Conservation (phyloP, 164 flowering plant genomes). For the Macadamia integrifolia region DNA sequence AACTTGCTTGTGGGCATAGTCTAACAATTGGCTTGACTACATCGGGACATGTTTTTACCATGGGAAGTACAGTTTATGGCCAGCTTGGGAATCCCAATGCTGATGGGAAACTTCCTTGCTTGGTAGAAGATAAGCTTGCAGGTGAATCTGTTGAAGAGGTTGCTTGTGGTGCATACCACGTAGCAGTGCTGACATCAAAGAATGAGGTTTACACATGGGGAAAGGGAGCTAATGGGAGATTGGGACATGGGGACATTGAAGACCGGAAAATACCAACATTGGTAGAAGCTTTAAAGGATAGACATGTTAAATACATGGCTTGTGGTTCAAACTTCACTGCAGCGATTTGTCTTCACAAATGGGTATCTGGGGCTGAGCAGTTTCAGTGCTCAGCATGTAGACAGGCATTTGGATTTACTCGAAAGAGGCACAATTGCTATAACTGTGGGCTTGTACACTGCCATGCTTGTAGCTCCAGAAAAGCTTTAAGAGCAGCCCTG, state of each 20-base stretch:
- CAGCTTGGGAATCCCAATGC: conserved; percentile 35
- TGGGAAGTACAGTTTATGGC: conserved; percentile 40
- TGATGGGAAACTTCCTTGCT: conserved; percentile 36
- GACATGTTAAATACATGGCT: conserved; percentile 66
- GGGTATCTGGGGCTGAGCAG: conserved; percentile 80
- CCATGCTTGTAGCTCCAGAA: conserved; percentile 79
- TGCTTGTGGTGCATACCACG: conserved; percentile 77
- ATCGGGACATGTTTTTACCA: conserved; percentile 33
- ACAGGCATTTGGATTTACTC: conserved; percentile 77
- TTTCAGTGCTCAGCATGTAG: conserved; percentile 75
- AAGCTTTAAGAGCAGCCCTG: conserved; percentile 64
- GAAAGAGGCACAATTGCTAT: conserved; percentile 78
- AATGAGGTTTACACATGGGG: conserved; percentile 88
- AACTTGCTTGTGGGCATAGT: conserved; percentile 39
- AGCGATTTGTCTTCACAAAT: conserved; percentile 71
- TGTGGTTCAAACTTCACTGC: conserved; percentile 73
- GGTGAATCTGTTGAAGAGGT: conserved; percentile 46
- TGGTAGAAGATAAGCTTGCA: conserved; percentile 27
- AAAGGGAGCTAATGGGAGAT: conserved; percentile 79
- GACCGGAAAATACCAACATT: conserved; percentile 62
- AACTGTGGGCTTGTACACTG: conserved; percentile 87
- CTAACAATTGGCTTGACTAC: conserved; percentile 35
- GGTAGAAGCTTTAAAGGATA: conserved; percentile 74
- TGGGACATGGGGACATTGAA: conserved; percentile 79
- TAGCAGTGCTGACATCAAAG: conserved; percentile 59